A percentile compares a stretch with the other conserved stretches of the same genome.
phyloP scores from a whole-genome alignment of 176 grass and related monocot species.

The Coix lacrymajobi region DNA sequence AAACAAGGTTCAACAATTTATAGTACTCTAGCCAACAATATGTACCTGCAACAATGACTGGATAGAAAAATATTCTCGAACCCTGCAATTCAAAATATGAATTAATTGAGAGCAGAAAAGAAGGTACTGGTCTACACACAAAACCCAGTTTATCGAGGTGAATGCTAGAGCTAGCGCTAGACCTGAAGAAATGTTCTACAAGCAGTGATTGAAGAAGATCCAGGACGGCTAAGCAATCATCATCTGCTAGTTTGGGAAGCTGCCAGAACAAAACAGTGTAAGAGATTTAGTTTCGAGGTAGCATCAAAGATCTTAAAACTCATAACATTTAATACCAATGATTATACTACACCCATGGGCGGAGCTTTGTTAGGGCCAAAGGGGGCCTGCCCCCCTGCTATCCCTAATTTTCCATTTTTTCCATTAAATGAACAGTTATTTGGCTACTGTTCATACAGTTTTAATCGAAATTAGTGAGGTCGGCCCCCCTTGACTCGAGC shows the following conservation, averaged over 20 bases:
- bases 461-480: too few species aligned
- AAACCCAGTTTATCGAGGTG: not conserved
- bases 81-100: conserved; percentile 54
- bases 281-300: conserved; percentile 10
- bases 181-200: conserved; percentile 78
- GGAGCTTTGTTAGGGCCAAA: too few species aligned
- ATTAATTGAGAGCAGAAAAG: not conserved
- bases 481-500: too few species aligned
- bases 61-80: conserved; percentile 67
- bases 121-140: not conserved
- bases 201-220: conserved; percentile 84
- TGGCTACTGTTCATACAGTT: too few species aligned
- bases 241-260: conserved; percentile 78
- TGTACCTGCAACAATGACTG: conserved; percentile 74
- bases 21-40: not conserved
- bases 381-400: too few species aligned
- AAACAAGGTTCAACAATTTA: not conserved
- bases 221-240: conserved; percentile 75
- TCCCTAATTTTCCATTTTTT: too few species aligned
- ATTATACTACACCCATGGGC: too few species aligned
- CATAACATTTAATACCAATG: not conserved
- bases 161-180: conserved; percentile 3
- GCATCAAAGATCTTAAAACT: conserved; percentile 12
- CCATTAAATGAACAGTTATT: too few species aligned
- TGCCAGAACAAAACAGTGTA: conserved; percentile 27